Conservation (phyloP, 2,329 filamentous ascomycete species). For the Botryosphaeria dothidea region DNA sequence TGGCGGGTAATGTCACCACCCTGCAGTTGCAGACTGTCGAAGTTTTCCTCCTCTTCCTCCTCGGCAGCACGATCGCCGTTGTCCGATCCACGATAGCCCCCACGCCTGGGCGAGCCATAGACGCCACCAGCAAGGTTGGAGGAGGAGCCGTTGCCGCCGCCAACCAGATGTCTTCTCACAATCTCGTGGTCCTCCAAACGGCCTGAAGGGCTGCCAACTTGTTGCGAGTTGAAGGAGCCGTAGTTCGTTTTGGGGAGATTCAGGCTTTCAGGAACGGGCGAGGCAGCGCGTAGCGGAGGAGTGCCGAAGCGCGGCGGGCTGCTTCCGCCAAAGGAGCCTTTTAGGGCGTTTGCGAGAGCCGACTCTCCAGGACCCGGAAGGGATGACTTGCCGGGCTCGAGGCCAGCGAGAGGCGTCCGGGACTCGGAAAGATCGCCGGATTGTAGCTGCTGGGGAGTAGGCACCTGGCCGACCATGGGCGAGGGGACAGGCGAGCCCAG, state of each 20-base stretch:
- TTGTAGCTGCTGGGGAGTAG: constrained; percentile 49
- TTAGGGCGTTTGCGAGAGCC: constrained; percentile 83
- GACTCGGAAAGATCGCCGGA: constrained; percentile 32
- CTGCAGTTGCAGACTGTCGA: constrained; percentile 89
- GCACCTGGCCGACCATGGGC: constrained; percentile 52
- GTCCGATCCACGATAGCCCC: constrained; percentile 25
- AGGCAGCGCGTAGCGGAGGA: constrained; percentile 55
- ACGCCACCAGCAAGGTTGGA: constrained; percentile 31
- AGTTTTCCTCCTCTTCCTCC: constrained; percentile 63
- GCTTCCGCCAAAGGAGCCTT: constrained; percentile 67
- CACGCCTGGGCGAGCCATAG: constrained; percentile 37
- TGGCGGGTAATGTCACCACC: constrained; percentile 92
- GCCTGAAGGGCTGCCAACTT: constrained; percentile 43
- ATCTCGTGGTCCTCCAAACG: constrained; percentile 83
- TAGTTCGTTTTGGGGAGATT: constrained; percentile 69
- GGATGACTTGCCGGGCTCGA: constrained; percentile 54
- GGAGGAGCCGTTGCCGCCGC: constrained; percentile 51
- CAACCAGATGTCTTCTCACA: constrained; percentile 83
- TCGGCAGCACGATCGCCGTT: constrained; percentile 50
- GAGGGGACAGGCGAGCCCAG: constrained; percentile 59
- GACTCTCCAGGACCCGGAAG: constrained; percentile 79
- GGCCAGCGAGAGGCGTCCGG: constrained; percentile 66
- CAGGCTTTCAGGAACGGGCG: constrained; percentile 50
- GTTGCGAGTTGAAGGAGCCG: constrained; percentile 70
- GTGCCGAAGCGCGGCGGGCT: constrained; percentile 67